Evolutionary conservation across 108 stramenopile genomes (phyloP).

Genomic region (Chaetoceros muelleri): DNA sequence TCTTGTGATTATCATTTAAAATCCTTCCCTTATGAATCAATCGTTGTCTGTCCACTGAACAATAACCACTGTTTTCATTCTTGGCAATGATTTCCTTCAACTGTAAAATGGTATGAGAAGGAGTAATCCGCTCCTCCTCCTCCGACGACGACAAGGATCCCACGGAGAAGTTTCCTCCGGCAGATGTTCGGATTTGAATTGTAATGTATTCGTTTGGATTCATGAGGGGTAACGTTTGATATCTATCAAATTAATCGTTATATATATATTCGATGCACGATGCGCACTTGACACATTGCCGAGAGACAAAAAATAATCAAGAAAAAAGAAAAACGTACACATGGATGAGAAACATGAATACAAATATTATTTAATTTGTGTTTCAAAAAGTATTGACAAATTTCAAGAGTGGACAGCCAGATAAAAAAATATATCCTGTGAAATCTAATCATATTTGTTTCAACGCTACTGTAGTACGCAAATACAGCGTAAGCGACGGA

Average conservation of each 20-base stretch:
- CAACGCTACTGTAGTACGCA: too few relatives aligned
- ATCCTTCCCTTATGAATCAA: slow-evolving; percentile 92
- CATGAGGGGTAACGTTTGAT: too few relatives aligned
- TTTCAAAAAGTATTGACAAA: too few relatives aligned
- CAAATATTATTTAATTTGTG: too few relatives aligned
- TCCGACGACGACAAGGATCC: neutral
- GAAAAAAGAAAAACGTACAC: neutral
- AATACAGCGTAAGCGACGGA: too few relatives aligned
- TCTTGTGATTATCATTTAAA: slow-evolving; percentile 66
- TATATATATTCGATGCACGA: too few relatives aligned
- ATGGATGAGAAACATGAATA: neutral
- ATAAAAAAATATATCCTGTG: too few relatives aligned
- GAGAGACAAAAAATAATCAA: neutral
- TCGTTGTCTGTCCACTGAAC: slow-evolving; percentile 61
- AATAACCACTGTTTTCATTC: slow-evolving; percentile 18
- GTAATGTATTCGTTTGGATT: neutral
- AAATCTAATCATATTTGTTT: too few relatives aligned
- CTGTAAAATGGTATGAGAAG: slow-evolving; percentile 21
- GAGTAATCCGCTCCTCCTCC: too few relatives aligned
- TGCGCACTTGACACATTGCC: too few relatives aligned
- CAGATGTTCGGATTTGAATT: neutral
- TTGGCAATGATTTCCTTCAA: slow-evolving; percentile 28
- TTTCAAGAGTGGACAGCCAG: too few relatives aligned
- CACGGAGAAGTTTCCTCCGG: neutral
- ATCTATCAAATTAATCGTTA: too few relatives aligned